Conservation (phyloP, 2,329 filamentous ascomycete species). For the Colletotrichum tabaci region DNA sequence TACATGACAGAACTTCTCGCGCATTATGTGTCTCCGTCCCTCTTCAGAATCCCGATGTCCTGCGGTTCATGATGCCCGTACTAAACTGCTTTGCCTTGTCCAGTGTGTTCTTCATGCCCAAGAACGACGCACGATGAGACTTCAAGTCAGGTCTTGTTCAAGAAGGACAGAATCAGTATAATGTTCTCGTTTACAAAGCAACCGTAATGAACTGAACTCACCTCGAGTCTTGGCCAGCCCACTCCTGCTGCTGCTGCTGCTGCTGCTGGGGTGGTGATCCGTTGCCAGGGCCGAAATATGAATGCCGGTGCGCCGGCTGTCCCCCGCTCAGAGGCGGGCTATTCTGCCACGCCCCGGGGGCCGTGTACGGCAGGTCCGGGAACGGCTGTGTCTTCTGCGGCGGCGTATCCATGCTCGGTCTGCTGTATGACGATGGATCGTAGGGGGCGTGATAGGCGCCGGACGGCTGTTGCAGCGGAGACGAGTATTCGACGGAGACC, state of each 20-base stretch:
- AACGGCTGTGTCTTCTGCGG: constrained; percentile 35
- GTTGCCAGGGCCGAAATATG: constrained; percentile 4
- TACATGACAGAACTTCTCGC: too few relatives aligned
- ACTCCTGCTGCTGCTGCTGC: constrained; percentile 25
- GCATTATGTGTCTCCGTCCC: too few relatives aligned
- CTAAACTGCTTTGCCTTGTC: constrained; percentile 40
- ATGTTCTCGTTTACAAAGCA: too few relatives aligned
- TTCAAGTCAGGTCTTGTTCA: constrained; percentile 32
- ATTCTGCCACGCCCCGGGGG: constrained; percentile 36
- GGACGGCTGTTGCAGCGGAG: constrained; percentile 2
- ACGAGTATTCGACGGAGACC: constrained; percentile 14
- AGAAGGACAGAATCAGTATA: constrained; percentile 4
- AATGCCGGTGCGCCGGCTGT: constrained; percentile 22
- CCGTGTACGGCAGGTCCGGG: constrained; percentile 29
- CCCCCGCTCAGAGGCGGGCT: constrained; percentile 17
- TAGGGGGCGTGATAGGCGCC: constrained; percentile 24
- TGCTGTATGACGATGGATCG: constrained; percentile 23
- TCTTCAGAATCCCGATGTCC: constrained; percentile 33
- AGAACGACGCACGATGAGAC: constrained; percentile 34
- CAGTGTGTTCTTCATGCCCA: constrained; percentile 42
- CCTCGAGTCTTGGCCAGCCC: constrained; percentile 24
- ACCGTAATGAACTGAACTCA: not conserved
- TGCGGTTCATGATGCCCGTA: constrained; percentile 39
- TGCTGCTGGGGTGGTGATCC: constrained; percentile 24
- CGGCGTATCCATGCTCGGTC: constrained; percentile 30